Conservation (phyloP, 2,329 filamentous ascomycete species). For the Hypoxylon sp. region DNA sequence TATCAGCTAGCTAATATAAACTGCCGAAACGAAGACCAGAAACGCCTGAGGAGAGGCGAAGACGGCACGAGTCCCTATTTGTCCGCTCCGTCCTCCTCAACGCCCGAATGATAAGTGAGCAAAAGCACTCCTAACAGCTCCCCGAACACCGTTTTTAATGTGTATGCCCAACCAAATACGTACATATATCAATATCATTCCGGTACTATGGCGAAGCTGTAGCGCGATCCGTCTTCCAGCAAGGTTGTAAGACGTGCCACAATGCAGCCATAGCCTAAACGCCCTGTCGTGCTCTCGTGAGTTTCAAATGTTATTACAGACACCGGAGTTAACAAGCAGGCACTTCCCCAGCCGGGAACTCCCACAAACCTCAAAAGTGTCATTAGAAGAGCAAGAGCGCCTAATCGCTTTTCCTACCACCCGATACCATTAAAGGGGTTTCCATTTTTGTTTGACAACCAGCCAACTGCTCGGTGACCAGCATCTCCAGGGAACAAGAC, state of each 20-base stretch:
- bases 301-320: conserved; percentile 59
- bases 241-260: conserved; percentile 45
- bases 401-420: conserved; percentile 35
- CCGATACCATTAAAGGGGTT: conserved; percentile 36
- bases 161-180: conserved; percentile 59
- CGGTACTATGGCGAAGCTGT: conserved; percentile 40
- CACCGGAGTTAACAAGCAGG: conserved; percentile 46
- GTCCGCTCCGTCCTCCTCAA: conserved; percentile 40
- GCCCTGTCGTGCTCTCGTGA: conserved; percentile 53
- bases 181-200: conserved; percentile 48
- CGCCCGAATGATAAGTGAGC: conserved; percentile 44
- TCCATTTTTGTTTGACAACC: conserved; percentile 16
- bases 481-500: conserved; percentile 11
- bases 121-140: conserved; percentile 49
- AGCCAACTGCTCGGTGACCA: conserved; percentile 10
- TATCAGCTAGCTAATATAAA: conserved; percentile 49
- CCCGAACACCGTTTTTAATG: conserved; percentile 64
- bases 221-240: conserved; percentile 42
- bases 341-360: conserved; percentile 26
- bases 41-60: conserved; percentile 38
- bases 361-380: conserved; percentile 38
- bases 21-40: conserved; percentile 37
- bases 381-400: conserved; percentile 44
- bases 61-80: conserved; percentile 34
- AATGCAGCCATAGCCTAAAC: conserved; percentile 50